A percentile compares a stretch with the other conserved stretches of the same genome.
These are phyloP conservation scores for Ogataea saltuana DNA, from an alignment of 805 yeast genomes.

Conservation along the genomic window DNA sequence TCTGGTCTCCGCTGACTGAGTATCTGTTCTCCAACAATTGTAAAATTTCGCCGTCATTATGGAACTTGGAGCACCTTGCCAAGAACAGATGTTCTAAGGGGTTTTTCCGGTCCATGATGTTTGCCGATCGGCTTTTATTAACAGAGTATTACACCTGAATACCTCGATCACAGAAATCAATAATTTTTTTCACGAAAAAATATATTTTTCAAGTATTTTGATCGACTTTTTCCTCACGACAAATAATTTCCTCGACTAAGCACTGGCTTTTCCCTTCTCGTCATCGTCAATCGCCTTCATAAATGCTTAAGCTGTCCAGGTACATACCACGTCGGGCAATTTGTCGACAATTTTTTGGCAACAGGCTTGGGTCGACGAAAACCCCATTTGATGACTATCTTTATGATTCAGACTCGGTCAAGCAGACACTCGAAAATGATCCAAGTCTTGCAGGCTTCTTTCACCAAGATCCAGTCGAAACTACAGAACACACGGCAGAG, in stretches of 20 bases:
- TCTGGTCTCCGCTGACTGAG: slow-evolving; percentile 47
- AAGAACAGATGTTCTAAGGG: slow-evolving; percentile 49
- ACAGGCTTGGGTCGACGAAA: slow-evolving; percentile 8
- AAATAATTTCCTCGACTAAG: too few relatives aligned
- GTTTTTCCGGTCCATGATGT: slow-evolving; percentile 45
- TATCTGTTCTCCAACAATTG: slow-evolving; percentile 47
- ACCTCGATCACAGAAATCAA: too few relatives aligned
- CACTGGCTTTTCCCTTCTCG: too few relatives aligned
- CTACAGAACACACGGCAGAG: neutral
- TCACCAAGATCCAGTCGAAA: slow-evolving; percentile 11
- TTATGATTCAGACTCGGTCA: slow-evolving; percentile 14
- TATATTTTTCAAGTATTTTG: neutral
- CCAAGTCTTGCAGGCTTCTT: slow-evolving; percentile 34
- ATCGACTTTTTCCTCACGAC: neutral
- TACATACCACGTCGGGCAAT: too few relatives aligned
- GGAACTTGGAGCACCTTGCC: slow-evolving; percentile 42
- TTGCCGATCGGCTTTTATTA: too few relatives aligned
- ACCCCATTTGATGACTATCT: slow-evolving; percentile 24
- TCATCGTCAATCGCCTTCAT: neutral
- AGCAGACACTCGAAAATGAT: slow-evolving; percentile 29
- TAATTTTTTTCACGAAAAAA: neutral
- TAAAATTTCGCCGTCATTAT: slow-evolving; percentile 38
- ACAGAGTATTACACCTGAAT: too few relatives aligned
- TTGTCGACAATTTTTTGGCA: neutral
- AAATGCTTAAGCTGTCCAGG: too few relatives aligned